Conservation (phyloP, 495 filamentous ascomycete species). For the Monascus purpureus region DNA sequence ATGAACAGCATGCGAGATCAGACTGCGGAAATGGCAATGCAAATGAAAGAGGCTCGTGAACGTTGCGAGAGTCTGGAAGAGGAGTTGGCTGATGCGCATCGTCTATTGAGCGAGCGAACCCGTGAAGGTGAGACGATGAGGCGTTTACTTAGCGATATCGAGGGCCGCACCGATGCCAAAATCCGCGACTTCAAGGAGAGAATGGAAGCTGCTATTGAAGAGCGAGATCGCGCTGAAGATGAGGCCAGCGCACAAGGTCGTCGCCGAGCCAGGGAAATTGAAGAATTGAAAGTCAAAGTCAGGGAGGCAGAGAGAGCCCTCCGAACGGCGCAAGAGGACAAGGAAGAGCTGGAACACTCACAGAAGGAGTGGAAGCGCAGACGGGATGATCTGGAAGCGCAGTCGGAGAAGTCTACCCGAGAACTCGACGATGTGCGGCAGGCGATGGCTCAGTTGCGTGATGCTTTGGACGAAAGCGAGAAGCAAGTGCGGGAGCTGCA, state of each 20-base stretch:
- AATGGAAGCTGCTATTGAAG: slow-evolving; percentile 79
- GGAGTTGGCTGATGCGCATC: slow-evolving; percentile 76
- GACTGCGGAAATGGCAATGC: slow-evolving; percentile 72
- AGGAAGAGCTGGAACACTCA: slow-evolving; percentile 51
- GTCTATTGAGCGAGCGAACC: slow-evolving; percentile 80
- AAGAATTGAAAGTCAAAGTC: slow-evolving; percentile 66
- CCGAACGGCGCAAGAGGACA: slow-evolving; percentile 51
- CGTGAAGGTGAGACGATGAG: slow-evolving; percentile 94
- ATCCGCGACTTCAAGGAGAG: slow-evolving; percentile 77
- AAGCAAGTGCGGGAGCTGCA: slow-evolving; percentile 68
- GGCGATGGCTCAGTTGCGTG: slow-evolving; percentile 66
- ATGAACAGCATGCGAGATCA: slow-evolving; percentile 90
- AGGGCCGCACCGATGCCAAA: slow-evolving; percentile 64
- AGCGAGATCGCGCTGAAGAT: slow-evolving; percentile 85
- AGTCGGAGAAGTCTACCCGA: slow-evolving; percentile 47
- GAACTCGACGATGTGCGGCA: slow-evolving; percentile 62
- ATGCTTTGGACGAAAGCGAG: slow-evolving; percentile 76
- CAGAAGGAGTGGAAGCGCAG: slow-evolving; percentile 61
- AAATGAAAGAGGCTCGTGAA: slow-evolving; percentile 78
- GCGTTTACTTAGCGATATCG: slow-evolving; percentile 71
- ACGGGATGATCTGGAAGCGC: slow-evolving; percentile 59
- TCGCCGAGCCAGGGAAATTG: slow-evolving; percentile 64
- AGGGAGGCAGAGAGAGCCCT: slow-evolving; percentile 71
- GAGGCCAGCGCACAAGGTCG: slow-evolving; percentile 68
- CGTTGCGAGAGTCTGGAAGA: slow-evolving; percentile 84